Evolutionary conservation across 371 early-diverging fungal genomes (phyloP).

Genomic region (Mucor mucedo): DNA sequence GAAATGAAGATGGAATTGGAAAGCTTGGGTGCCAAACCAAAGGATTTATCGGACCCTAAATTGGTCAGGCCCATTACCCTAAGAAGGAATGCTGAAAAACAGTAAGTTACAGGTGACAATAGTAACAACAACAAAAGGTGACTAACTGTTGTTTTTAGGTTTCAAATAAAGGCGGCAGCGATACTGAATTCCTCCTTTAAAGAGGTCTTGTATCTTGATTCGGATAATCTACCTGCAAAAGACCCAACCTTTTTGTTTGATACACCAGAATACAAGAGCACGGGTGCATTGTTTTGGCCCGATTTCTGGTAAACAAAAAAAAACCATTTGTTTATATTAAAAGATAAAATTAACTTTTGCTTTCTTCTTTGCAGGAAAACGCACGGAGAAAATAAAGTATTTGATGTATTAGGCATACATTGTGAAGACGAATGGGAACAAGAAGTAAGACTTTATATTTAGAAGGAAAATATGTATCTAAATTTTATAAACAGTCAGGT

Average conservation of each 20-base stretch:
- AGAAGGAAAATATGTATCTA: neutral
- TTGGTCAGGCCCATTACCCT: constrained; percentile 37
- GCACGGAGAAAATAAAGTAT: constrained; percentile 48
- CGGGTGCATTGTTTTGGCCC: constrained; percentile 63
- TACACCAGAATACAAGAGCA: constrained; percentile 39
- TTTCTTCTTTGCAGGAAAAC: constrained; percentile 41
- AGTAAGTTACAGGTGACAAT: constrained; percentile 27
- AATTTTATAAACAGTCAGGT: constrained; percentile 35
- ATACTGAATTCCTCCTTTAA: constrained; percentile 53
- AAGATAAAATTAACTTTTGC: neutral
- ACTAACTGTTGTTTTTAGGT: constrained; percentile 19
- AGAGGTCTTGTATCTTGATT: constrained; percentile 58
- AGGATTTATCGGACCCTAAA: constrained; percentile 33
- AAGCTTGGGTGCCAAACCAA: constrained; percentile 24
- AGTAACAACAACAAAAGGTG: neutral
- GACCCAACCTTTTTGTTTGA: constrained; percentile 58
- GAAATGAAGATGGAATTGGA: constrained; percentile 17
- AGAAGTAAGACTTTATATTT: constrained; percentile 33
- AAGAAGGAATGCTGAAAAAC: constrained; percentile 43
- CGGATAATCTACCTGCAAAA: constrained; percentile 53
- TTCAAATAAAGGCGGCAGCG: constrained; percentile 59
- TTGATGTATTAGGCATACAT: constrained; percentile 39
- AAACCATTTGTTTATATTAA: neutral
- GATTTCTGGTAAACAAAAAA: constrained; percentile 51
- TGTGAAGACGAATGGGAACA: constrained; percentile 56